Percentiles rank a stretch among this genome's conserved stretches.
These are phyloP conservation scores for Corchorus capsularis DNA, from an alignment of 345 rosid genomes.

Conservation along the genomic window DNA sequence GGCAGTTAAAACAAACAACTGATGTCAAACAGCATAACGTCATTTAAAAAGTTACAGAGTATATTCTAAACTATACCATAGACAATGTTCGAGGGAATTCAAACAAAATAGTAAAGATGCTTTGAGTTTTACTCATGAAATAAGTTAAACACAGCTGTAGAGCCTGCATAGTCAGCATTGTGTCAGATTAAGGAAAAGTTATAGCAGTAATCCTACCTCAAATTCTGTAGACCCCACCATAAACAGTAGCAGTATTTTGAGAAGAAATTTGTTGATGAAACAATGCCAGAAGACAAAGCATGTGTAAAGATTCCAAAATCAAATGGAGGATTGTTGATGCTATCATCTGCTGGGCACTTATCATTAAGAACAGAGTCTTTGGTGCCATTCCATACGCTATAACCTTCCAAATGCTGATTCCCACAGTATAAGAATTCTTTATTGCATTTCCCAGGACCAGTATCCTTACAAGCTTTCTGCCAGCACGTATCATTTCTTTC, in stretches of 20 bases:
- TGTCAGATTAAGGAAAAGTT: neutral
- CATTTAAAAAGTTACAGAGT: neutral
- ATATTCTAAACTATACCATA: slow-evolving; percentile 24
- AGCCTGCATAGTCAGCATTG: neutral
- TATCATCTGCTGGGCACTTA: slow-evolving; percentile 38
- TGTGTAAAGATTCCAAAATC: slow-evolving; percentile 71
- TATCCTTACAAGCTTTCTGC: slow-evolving; percentile 46
- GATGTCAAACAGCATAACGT: neutral
- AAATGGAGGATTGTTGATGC: slow-evolving; percentile 49
- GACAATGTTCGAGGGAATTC: neutral
- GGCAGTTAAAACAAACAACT: neutral
- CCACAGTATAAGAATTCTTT: slow-evolving; percentile 74
- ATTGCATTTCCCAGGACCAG: slow-evolving; percentile 29
- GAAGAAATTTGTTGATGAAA: slow-evolving; percentile 73
- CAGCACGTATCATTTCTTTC: slow-evolving; percentile 86
- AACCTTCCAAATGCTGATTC: slow-evolving; percentile 50
- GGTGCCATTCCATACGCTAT: slow-evolving; percentile 45
- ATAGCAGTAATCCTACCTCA: slow-evolving; percentile 53
- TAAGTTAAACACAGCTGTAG: neutral
- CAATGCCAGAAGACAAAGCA: slow-evolving; percentile 74
- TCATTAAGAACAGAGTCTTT: slow-evolving; percentile 33
- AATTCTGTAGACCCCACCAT: slow-evolving; percentile 99
- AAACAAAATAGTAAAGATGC: neutral
- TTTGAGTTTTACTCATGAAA: neutral
- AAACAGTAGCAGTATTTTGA: slow-evolving; percentile 83